Evolutionary conservation across 768 basidiomycete species (phyloP), one percentile per base, ranked within the genome.

Genomic region (Lactarius tabidus): DNA sequence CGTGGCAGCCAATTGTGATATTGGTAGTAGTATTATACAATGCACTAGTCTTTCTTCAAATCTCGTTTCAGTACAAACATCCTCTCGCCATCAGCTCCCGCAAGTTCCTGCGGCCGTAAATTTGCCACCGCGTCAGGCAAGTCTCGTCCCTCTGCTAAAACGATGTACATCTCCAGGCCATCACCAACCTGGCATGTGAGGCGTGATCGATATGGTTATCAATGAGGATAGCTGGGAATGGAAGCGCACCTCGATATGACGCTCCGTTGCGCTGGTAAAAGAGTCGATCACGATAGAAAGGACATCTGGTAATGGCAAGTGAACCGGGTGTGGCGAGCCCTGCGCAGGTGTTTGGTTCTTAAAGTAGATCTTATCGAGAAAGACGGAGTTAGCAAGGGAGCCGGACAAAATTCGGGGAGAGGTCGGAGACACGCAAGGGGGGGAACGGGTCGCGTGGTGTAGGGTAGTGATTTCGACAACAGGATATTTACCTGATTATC

Each of bases 181-280:
- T 98, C 96, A 52, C 96, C 96, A 68, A 99, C 95, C 91, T 93
- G 70, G 48, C 28, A n/a, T 14, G 31, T 39, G 17, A 33, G 62
- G 55, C 43, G 53, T 26, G 23, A 59, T 56, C 39, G 60, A 54
- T 57, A 23, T 14, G 36, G 52, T 26, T 31, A 41, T 20, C 39
- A 39, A 35, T 26, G 38, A 23, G 26, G 31, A 65, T 58, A 31
- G 14, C 28, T 15, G 29, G 39, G 36, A n/a, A 54, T 59, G 57
- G 67, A 64, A 69, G 72, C 81, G 67, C 67, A 91, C 91, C 85
- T 98, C 95, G 74, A 98, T 98, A 77, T 98, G 96, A 69, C 97
- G 87, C 79, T 99, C 97, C 17, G 97, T 98, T 31, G 97, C 97
- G 69, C 92, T 86, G 31, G 95, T 96, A 77, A 98, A 99, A 10